These are phyloP conservation scores for Flaveria bidentis DNA, from an alignment of 129 eudicot genomes.

Conservation along the genomic window DNA sequence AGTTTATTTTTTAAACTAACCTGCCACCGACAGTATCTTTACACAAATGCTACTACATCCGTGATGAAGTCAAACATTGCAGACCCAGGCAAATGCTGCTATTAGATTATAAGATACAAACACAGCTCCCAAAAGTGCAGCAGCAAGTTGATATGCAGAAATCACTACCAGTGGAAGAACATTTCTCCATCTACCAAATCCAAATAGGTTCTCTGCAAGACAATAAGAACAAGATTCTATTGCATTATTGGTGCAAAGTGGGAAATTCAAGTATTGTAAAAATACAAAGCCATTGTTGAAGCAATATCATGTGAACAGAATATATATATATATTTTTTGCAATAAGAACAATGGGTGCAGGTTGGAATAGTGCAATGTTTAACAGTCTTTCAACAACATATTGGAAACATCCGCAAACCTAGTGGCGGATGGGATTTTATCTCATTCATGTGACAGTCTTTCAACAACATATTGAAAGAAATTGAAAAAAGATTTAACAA, in stretches of 20 bases:
- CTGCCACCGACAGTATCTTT: constrained; percentile 27
- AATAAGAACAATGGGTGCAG: background rate
- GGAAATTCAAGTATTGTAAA: background rate
- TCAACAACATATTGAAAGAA: background rate
- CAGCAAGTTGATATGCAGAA: constrained; percentile 24
- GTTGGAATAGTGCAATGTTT: background rate
- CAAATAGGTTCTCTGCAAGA: constrained; percentile 21
- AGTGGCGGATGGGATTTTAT: background rate
- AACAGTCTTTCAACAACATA: background rate
- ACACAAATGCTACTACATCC: constrained; percentile 31
- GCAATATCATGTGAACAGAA: background rate
- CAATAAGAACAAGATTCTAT: constrained; percentile 7
- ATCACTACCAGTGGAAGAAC: background rate
- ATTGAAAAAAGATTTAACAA: background rate
- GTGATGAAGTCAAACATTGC: constrained; percentile 27
- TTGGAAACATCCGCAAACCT: background rate
- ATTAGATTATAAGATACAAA: background rate
- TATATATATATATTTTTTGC: too few relatives aligned
- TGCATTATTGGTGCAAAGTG: background rate
- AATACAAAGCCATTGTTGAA: background rate
- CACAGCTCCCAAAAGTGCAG: constrained; percentile 9
- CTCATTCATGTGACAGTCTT: background rate
- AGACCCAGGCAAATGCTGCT: constrained; percentile 19
- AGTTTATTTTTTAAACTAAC: constrained; percentile 2
- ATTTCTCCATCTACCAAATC: constrained; percentile 19